phyloP scores from a whole-genome alignment of 2,329 filamentous ascomycete species.

The Hypoxylon sp. region DNA sequence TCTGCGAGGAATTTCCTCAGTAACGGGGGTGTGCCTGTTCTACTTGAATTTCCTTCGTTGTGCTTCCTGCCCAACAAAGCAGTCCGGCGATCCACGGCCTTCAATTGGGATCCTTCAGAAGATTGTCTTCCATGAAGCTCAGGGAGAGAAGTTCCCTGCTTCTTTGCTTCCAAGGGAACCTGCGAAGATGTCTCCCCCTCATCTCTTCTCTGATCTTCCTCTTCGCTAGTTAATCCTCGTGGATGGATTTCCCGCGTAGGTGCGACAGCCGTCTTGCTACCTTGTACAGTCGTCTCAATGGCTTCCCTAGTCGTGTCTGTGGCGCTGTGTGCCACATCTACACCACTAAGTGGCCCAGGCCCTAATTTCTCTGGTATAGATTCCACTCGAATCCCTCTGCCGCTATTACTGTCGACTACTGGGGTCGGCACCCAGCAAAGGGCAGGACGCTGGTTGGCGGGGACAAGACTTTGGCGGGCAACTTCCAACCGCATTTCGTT shows the following conservation, averaged over 20 bases:
- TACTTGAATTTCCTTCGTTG: constrained; percentile 1
- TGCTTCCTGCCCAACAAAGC: background rate
- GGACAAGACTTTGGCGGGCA: constrained; percentile 21
- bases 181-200: background rate
- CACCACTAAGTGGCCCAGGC: background rate
- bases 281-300: background rate
- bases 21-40: background rate
- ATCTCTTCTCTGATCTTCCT: background rate
- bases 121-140: background rate
- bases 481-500: constrained; percentile 25
- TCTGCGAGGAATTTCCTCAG: constrained; percentile 11
- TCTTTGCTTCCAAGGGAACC: background rate
- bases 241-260: background rate
- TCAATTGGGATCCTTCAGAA: background rate
- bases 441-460: background rate
- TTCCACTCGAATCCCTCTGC: background rate
- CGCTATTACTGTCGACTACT: background rate
- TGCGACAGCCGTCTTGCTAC: background rate
- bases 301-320: background rate
- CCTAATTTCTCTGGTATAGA: background rate
- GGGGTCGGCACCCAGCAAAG: constrained; percentile 6
- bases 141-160: background rate
- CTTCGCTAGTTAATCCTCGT: background rate
- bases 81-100: too few species aligned
- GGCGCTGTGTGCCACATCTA: background rate